Conservation (phyloP, 2,329 filamentous ascomycete genomes). For the Achaetomium macrosporum region DNA sequence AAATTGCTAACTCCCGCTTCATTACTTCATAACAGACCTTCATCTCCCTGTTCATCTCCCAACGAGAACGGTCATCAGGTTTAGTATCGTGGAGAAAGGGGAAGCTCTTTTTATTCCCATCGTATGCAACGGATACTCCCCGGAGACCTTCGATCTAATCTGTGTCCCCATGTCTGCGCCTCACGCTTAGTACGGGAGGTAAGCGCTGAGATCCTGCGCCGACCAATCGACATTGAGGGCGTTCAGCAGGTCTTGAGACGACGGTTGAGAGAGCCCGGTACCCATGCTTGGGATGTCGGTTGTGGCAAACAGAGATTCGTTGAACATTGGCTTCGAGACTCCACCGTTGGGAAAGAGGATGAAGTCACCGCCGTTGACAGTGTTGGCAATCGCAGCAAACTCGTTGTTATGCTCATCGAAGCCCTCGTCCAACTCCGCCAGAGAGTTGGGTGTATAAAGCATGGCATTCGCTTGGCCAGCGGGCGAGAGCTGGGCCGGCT, state of each 20-base stretch:
- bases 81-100: no score
- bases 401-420: slow-evolving; percentile 49
- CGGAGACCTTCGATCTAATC: neutral
- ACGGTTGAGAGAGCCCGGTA: slow-evolving; percentile 47
- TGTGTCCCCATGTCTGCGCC: neutral
- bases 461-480: slow-evolving; percentile 62
- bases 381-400: slow-evolving; percentile 31
- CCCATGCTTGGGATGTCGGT: slow-evolving; percentile 45
- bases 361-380: slow-evolving; percentile 51
- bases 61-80: neutral
- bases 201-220: slow-evolving; percentile 18
- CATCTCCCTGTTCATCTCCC: neutral
- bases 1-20: slow-evolving; percentile 15
- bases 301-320: slow-evolving; percentile 41
- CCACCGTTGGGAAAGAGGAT: slow-evolving; percentile 49
- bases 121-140: no score
- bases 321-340: slow-evolving; percentile 36
- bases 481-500: slow-evolving; percentile 57
- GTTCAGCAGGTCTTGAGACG: slow-evolving; percentile 47
- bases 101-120: no score
- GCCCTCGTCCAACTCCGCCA: slow-evolving; percentile 58
- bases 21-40: slow-evolving; percentile 20
- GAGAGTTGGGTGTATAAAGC: slow-evolving; percentile 60
- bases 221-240: slow-evolving; percentile 37
- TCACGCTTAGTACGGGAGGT: slow-evolving; percentile 13